Base-by-base conservation (phyloP, 352 stramenopile genomes). In the Pythium apleroticum region DNA sequence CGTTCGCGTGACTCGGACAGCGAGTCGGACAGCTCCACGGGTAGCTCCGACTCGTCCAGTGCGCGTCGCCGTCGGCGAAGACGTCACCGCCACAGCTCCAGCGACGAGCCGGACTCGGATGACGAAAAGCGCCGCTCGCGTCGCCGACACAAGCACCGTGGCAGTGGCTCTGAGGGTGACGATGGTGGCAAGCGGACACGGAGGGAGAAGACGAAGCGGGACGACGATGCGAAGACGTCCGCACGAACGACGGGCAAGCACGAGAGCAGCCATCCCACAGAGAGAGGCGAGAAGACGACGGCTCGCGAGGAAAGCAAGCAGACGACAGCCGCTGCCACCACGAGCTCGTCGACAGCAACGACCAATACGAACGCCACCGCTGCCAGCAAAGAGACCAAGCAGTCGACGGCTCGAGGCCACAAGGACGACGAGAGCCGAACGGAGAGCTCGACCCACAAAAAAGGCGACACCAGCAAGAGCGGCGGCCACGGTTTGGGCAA, bases 351-450 rank as follows among this genome's bases (percentile, higher is more conserved):
- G 15, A 60, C 65, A 22, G n/a, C 65, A 4, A 19, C 57, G 10
- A 54, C 25, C 10, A 50, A 5, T 22, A 50, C 43, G n/a, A 50
- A 27, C 14, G n/a, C n/a, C n/a, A 27, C 43, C 7, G 43, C 43
- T 4, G 25, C 9, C 22, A 75, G 24, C 27, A 69, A 66, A 39
- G 56, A 66, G 24, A 24, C 41, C 15, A 30, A n/a, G 24, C 60
- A 74, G 49, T 24, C 27, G 22, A 35, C 66, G 33, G 50, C 60
- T 4, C 54, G 60, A n/a, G 43, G 27, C 2, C 52, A 54, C 56
- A 72, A 90, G 48, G 74, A 90, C 46, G 80, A 93, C 37, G 84
- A 92, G 63, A 73, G 68, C 28, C 71, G 74, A 45, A 65, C 57
- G 7, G 78, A 84, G 52, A 65, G 71, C 54, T 66, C 62, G 9